Evolutionary conservation across 345 rosid genomes (phyloP).

Genomic region (Hibiscus tridactylites): DNA sequence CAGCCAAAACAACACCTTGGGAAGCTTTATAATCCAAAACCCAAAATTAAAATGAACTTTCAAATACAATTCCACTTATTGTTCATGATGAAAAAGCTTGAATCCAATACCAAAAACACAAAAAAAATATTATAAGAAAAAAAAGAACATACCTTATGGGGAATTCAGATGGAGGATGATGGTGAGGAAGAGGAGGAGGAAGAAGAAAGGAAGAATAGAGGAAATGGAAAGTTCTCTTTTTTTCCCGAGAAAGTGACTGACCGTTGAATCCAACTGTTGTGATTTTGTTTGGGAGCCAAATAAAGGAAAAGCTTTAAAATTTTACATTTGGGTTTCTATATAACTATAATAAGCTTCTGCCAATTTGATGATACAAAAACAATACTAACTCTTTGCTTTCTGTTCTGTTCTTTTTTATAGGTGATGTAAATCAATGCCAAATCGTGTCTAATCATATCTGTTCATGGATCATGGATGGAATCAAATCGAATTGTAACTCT

Average conservation of each 20-base stretch:
- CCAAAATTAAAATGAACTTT: not conserved
- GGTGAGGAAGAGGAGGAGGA: not conserved
- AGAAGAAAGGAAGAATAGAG: not conserved
- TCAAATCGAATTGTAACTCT: not conserved
- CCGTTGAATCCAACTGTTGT: constrained; percentile 11
- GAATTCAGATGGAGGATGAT: not conserved
- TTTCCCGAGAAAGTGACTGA: constrained; percentile 3
- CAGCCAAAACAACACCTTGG: not conserved
- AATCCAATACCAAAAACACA: not conserved
- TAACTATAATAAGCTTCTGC: constrained; percentile 1
- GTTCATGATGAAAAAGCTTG: not conserved
- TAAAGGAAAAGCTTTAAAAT: not conserved
- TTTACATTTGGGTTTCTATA: not conserved
- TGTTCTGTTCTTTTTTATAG: too few relatives aligned
- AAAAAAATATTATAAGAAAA: not conserved
- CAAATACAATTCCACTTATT: not conserved
- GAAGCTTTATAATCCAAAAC: not conserved
- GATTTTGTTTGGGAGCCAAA: constrained; percentile 1
- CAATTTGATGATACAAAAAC: not conserved
- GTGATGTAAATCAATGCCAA: not conserved
- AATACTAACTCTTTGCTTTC: not conserved
- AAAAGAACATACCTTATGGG: not conserved
- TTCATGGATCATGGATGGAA: not conserved
- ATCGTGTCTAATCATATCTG: not conserved
- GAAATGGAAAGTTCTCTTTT: not conserved